These are phyloP conservation scores for Harringtonia aguacate DNA, from an alignment of 2,329 filamentous ascomycete species.

Conservation along the genomic window DNA sequence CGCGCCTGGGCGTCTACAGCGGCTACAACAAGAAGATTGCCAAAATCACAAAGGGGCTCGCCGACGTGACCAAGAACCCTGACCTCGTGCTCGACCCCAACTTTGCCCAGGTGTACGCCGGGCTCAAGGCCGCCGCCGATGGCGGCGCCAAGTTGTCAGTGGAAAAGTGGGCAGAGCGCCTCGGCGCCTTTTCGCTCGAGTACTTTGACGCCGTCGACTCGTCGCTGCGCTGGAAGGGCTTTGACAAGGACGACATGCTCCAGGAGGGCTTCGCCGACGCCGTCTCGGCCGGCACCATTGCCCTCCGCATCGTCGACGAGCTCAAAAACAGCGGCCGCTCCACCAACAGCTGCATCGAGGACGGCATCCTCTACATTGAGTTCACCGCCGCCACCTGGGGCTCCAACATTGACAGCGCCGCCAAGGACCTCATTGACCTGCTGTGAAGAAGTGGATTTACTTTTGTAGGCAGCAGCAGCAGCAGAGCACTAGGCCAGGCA, in stretches of 20 bases:
- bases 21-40: conserved; percentile 33
- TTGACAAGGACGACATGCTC: conserved; percentile 29
- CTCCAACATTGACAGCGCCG: no score
- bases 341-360: conserved; percentile 35
- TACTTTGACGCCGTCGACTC: conserved; percentile 32
- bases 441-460: no score
- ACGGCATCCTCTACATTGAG: conserved; percentile 36
- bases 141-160: conserved; percentile 19
- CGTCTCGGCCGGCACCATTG: conserved; percentile 29
- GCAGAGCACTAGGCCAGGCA: no score
- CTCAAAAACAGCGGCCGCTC: conserved; percentile 29
- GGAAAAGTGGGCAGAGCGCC: conserved; percentile 30
- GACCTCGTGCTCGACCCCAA: conserved; percentile 37
- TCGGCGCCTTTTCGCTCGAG: conserved; percentile 27
- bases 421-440: no score
- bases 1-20: conserved; percentile 29
- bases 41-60: conserved; percentile 23
- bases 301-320: conserved; percentile 35
- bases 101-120: conserved; percentile 32
- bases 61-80: conserved; percentile 31
- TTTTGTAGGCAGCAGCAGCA: no score
- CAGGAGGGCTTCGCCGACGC: conserved; percentile 37
- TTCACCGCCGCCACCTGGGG: no score
- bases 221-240: conserved; percentile 11
- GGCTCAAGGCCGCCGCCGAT: conserved; percentile 23